Base-by-base conservation (phyloP, 805 yeast genomes). In the Sungouiella thailandica region DNA sequence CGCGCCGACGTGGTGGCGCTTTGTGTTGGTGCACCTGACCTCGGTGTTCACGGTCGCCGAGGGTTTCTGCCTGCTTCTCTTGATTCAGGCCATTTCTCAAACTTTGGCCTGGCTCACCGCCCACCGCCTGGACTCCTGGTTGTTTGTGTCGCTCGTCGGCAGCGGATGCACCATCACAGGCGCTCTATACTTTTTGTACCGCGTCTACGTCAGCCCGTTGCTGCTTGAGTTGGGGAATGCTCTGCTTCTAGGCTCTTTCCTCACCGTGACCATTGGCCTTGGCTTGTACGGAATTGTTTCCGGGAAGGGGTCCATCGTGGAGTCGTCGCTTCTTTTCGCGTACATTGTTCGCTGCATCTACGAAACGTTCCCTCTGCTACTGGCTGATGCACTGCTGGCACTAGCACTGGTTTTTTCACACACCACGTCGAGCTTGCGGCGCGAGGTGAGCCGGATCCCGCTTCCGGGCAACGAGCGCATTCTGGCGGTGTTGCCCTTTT, bases 11-110 rank as follows among this genome's bases (percentile, higher is more conserved):
- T 71, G 83, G 9, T 93, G 97, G 97, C 74, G 76, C 40, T 55
- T 72, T 29, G 59, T 83, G 19, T 65, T 93, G 23, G 68, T 78
- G 32, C 84, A 88, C 53, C 77, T 95, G 4, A 93, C 98, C 0
- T 93, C 96, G 2, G 65, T 85, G 29, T 90, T 93, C 58, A 85
- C 96, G 0, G 69, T 88, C 13, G 63, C 89, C 33, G 98, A 93
- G 61, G 98, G 98, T 2, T 80, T 93, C 47, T 94, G 96, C 58
- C 79, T 96, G 1, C 72, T 93, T 17, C 67, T 93, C 36, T 80
- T 87, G n/a, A 87, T 93, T 40, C 98, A 93, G 62, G 85, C 95
- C 10, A 72, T 85, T 26, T 96, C 97, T 7, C 88, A 88, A 49
- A 78, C 85, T 7, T 71, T 84, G 34, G 72, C 74, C 41, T 81